Evolutionary conservation across 2,329 filamentous ascomycete genomes (phyloP).

Genomic region (Xylariales sp.): DNA sequence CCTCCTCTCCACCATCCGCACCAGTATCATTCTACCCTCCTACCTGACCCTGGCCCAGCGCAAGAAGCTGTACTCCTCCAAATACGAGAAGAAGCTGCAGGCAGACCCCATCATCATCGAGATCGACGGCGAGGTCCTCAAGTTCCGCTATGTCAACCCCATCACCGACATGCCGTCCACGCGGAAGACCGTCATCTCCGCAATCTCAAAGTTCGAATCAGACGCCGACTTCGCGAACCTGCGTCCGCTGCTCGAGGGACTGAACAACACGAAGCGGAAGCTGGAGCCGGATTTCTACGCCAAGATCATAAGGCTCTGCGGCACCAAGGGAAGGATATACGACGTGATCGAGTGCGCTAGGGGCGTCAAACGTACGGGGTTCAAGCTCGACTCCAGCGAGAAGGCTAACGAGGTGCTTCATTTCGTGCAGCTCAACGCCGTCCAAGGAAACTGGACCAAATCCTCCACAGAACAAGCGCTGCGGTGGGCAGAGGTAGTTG

Average conservation of each 20-base stretch:
- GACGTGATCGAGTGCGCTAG: conserved; percentile 47
- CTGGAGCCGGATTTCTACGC: conserved; percentile 29
- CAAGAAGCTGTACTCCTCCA: conserved; percentile 45
- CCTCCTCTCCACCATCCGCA: conserved; percentile 48
- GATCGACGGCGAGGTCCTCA: conserved; percentile 51
- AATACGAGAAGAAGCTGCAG: conserved; percentile 43
- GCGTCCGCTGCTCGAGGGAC: conserved; percentile 45
- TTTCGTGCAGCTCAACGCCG: conserved; percentile 37
- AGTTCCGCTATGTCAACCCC: conserved; percentile 44
- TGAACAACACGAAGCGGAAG: conserved; percentile 36
- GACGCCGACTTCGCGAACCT: conserved; percentile 49
- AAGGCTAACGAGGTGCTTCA: conserved; percentile 34
- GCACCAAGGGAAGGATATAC: conserved; percentile 35
- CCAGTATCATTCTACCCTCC: conserved; percentile 56
- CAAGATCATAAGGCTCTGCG: conserved; percentile 38
- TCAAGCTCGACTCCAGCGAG: conserved; percentile 38
- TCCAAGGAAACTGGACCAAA: conserved; percentile 29
- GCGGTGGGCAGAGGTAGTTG: conserved; percentile 40
- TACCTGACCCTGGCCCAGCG: conserved; percentile 51
- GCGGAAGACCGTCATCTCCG: conserved; percentile 30
- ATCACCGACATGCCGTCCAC: conserved; percentile 39
- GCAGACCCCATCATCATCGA: conserved; percentile 54
- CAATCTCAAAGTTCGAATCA: conserved; percentile 41
- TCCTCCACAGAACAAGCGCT: conserved; percentile 36
- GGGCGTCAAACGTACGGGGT: conserved; percentile 39